Conservation (phyloP, 2,329 filamentous ascomycete genomes). For the Elsinoe arachidis region DNA sequence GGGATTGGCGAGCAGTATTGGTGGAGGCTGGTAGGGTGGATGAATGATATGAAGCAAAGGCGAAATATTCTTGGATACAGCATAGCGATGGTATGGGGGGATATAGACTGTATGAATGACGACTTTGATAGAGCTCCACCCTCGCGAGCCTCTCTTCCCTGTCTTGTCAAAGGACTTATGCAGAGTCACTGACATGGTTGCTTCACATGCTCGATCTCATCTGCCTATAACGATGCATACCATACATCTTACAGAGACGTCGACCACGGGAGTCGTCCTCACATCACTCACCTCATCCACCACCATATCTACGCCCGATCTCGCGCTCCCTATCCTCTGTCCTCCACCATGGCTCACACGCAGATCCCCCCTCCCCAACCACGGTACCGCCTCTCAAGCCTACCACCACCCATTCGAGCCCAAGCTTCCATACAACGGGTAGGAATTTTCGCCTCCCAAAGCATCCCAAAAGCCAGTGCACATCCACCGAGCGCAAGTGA, state of each 20-base stretch:
- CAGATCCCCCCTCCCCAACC: neutral
- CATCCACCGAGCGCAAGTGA: too few relatives aligned
- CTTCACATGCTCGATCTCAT: too few relatives aligned
- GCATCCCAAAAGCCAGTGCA: neutral
- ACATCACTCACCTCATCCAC: too few relatives aligned
- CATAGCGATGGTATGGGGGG: neutral
- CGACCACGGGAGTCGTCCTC: too few relatives aligned
- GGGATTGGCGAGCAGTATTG: conserved; percentile 81
- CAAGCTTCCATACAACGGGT: conserved; percentile 4
- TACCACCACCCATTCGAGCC: neutral
- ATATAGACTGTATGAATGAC: conserved; percentile 4
- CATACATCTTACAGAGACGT: too few relatives aligned
- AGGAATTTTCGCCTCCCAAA: neutral
- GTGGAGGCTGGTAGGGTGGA: conserved; percentile 70
- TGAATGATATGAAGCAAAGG: neutral
- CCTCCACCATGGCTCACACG: neutral
- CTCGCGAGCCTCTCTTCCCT: too few relatives aligned
- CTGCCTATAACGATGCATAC: too few relatives aligned
- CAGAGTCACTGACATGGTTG: too few relatives aligned
- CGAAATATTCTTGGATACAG: neutral
- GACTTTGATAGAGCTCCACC: neutral
- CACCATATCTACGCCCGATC: too few relatives aligned
- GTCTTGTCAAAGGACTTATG: too few relatives aligned
- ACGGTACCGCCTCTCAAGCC: neutral
- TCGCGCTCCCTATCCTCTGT: too few relatives aligned